Evolutionary conservation across 495 filamentous ascomycete genomes (phyloP).

Genomic region (Xylaria bambusicola): DNA sequence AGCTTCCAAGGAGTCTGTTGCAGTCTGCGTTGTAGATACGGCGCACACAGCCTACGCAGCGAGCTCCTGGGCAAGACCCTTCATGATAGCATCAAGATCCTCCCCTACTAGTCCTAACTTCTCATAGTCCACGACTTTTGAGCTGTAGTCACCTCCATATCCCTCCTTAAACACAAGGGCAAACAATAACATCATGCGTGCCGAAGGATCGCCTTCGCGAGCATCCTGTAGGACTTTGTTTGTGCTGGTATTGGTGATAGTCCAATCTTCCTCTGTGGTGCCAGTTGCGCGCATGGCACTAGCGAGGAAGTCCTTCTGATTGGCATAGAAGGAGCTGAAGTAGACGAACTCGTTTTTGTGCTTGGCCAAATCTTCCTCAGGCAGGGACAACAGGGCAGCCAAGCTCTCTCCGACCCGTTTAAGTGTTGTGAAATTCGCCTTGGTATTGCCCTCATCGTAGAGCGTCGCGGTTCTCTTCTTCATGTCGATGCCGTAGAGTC

Average conservation of each 20-base stretch:
- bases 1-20: no score
- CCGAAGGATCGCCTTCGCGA: constrained; percentile 30
- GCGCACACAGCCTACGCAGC: neutral
- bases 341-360: constrained; percentile 41
- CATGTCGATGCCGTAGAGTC: constrained; percentile 27
- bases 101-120: constrained; percentile 30
- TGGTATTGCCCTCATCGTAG: constrained; percentile 25
- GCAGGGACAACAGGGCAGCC: constrained; percentile 32
- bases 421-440: constrained; percentile 33
- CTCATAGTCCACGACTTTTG: constrained; percentile 28
- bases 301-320: constrained; percentile 43
- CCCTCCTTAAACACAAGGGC: constrained; percentile 31
- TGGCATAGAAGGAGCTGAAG: constrained; percentile 40
- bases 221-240: constrained; percentile 41
- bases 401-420: constrained; percentile 36
- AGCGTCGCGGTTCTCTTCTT: constrained; percentile 21
- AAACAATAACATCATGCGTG: constrained; percentile 34
- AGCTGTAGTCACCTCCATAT: constrained; percentile 28
- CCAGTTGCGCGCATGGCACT: constrained; percentile 51
- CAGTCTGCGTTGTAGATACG: no score
- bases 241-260: constrained; percentile 39
- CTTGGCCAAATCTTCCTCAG: constrained; percentile 16
- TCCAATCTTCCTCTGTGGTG: constrained; percentile 52
- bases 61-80: constrained; percentile 1
- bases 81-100: constrained; percentile 29